Evolutionary conservation across 129 eudicot species (phyloP), one percentile per base, ranked within the genome.

Genomic region (Saussurea involucrata): DNA sequence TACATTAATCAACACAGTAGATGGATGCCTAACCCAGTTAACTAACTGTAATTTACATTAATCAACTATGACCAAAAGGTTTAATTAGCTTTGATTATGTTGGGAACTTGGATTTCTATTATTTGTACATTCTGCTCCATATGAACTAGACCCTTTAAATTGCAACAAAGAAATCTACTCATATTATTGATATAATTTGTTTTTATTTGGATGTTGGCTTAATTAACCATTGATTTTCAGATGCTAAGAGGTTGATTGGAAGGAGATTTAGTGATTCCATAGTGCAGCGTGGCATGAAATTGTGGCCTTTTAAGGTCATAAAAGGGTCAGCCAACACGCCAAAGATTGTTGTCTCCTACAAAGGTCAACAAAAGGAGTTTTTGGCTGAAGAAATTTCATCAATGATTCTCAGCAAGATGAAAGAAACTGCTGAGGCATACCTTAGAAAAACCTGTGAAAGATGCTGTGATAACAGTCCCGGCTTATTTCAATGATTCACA

Each of bases 371-470:
- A 8, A 77, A 66, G 68, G 28, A 77, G 15, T 77, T 72, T 79
- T 66, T 21, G 1, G 78, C 73, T 4, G 78, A 79, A 72, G 83
- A 79, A 71, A 72, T 79, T 7, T 79, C 83, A n/a, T 44, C 83
- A 9, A 79, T 79, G 78, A 21, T 79, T 46, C 75, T 77, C 28
- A 27, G 65, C n/a, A n/a, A n/a, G n/a, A n/a, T n/a, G n/a, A n/a
- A n/a, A n/a, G n/a, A n/a, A n/a, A n/a, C n/a, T n/a, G n/a, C n/a
- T n/a, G n/a, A n/a, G n/a, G n/a, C n/a, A n/a, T n/a, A n/a, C n/a
- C n/a, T n/a, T n/a, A n/a, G n/a, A n/a, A n/a, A n/a, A n/a, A n/a
- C n/a, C n/a, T n/a, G n/a, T n/a, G n/a, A n/a, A n/a, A n/a, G n/a
- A n/a, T n/a, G n/a, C n/a, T n/a, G n/a, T n/a, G n/a, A n/a, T n/a